phyloP scores from a whole-genome alignment of 148 eudicot species.

The Silene latifolia region DNA sequence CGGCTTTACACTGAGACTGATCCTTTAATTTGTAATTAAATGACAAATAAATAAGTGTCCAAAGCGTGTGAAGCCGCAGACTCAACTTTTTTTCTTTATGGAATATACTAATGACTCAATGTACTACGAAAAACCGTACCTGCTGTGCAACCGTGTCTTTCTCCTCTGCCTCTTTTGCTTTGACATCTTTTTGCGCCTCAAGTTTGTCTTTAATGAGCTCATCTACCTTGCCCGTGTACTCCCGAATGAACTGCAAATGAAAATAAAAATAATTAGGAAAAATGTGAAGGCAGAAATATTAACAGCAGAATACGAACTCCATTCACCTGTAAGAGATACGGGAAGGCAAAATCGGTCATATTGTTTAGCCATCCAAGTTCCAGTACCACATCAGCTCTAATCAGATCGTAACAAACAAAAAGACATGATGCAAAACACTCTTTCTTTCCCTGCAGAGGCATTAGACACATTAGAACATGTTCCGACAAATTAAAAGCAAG shows the following conservation, averaged over 20 bases:
- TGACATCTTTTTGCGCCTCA: slow-evolving; percentile 70
- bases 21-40: too few species aligned
- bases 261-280: not conserved
- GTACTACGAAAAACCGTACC: slow-evolving; percentile 35
- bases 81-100: too few species aligned
- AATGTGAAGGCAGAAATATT: not conserved
- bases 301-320: not conserved
- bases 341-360: slow-evolving; percentile 45
- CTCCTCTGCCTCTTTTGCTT: slow-evolving; percentile 82
- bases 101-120: not conserved
- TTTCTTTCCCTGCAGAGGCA: slow-evolving; percentile 84
- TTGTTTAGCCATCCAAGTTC: slow-evolving; percentile 99
- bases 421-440: slow-evolving; percentile 96
- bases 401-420: slow-evolving; percentile 85
- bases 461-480: slow-evolving; percentile 6
- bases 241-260: slow-evolving; percentile 69
- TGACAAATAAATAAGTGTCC: too few species aligned
- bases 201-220: slow-evolving; percentile 84
- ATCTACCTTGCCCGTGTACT: slow-evolving; percentile 95
- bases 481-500: not conserved
- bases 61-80: too few species aligned
- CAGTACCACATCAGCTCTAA: slow-evolving; percentile 82
- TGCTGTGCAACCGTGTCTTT: slow-evolving; percentile 79
- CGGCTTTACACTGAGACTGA: too few species aligned
- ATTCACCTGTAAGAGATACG: slow-evolving; percentile 82